phyloP scores from a whole-genome alignment of 2,329 filamentous ascomycete species.

The Monilinia vaccinii-corymbosi region DNA sequence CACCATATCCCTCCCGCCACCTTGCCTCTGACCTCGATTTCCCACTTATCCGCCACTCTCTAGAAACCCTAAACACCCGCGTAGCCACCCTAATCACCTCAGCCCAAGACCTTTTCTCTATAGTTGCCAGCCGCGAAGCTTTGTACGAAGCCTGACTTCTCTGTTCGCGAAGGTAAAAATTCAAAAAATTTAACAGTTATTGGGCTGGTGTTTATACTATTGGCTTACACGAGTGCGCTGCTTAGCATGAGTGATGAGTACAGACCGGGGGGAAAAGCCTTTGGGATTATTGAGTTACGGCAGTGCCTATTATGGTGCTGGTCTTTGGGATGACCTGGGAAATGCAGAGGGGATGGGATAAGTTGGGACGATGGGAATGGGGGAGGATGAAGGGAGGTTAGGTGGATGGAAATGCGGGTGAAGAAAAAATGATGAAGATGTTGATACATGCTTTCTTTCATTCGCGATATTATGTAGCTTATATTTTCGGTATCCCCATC shows the following conservation, averaged over 20 bases:
- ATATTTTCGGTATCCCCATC: no score
- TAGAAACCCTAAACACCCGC: not conserved
- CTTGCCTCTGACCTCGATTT: not conserved
- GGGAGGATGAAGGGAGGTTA: not conserved
- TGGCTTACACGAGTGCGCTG: not conserved
- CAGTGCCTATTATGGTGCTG: not conserved
- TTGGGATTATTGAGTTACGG: slow-evolving; percentile 1
- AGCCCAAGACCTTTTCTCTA: not conserved
- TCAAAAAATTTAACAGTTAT: not conserved
- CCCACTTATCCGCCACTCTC: not conserved
- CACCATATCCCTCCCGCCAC: not conserved
- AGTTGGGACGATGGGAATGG: not conserved
- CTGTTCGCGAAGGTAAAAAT: not conserved
- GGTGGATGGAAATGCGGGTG: not conserved
- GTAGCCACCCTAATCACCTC: not conserved
- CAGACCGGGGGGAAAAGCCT: not conserved
- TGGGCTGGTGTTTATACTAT: not conserved
- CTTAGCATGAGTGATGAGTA: slow-evolving; percentile 6
- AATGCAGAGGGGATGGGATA: not conserved
- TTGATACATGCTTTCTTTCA: no score
- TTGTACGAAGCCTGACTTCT: not conserved
- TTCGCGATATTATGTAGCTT: no score
- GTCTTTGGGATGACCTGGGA: not conserved
- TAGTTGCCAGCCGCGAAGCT: not conserved
- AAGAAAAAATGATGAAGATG: not conserved